Percentiles rank a stretch among this genome's conserved stretches.
Evolutionary conservation across 768 basidiomycete genomes (phyloP).

Genomic region (Floccularia luteovirens): DNA sequence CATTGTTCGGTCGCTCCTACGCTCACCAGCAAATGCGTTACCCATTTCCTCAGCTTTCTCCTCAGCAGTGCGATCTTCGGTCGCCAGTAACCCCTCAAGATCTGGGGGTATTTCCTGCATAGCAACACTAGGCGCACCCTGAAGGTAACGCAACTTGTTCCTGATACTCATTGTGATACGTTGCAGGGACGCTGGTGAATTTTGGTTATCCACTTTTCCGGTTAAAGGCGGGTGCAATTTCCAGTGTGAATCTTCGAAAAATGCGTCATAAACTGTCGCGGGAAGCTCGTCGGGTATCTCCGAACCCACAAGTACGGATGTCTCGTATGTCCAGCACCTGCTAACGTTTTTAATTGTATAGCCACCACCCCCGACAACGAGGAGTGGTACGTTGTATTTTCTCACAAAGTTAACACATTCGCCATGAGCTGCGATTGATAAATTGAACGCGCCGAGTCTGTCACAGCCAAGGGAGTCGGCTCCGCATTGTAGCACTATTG

Average conservation of each 20-base stretch:
- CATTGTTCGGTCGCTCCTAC: slow-evolving; percentile 40
- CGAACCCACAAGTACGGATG: slow-evolving; percentile 82
- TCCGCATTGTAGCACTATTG: slow-evolving; percentile 95
- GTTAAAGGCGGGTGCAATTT: slow-evolving; percentile 90
- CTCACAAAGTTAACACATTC: slow-evolving; percentile 98
- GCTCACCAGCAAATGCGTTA: slow-evolving; percentile 48
- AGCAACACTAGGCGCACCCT: slow-evolving; percentile 93
- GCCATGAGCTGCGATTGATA: slow-evolving; percentile 95
- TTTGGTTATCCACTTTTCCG: slow-evolving; percentile 89
- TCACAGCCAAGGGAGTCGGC: slow-evolving; percentile 96
- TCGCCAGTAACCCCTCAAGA: slow-evolving; percentile 66
- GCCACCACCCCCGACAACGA: slow-evolving; percentile 92
- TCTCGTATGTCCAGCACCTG: slow-evolving; percentile 99
- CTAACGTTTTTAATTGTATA: slow-evolving; percentile 97
- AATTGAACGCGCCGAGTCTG: slow-evolving; percentile 92
- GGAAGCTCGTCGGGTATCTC: slow-evolving; percentile 84
- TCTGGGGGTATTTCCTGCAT: slow-evolving; percentile 97
- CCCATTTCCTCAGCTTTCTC: slow-evolving; percentile 66
- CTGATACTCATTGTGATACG: slow-evolving; percentile 80
- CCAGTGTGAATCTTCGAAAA: slow-evolving; percentile 89
- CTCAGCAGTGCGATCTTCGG: slow-evolving; percentile 61
- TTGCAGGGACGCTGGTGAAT: slow-evolving; percentile 75
- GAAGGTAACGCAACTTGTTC: slow-evolving; percentile 85
- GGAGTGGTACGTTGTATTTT: slow-evolving; percentile 81
- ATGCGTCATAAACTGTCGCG: slow-evolving; percentile 82